Evolutionary conservation across 768 basidiomycete species (phyloP), one percentile per base, ranked within the genome.

Genomic region (Rhodocollybia butyracea): DNA sequence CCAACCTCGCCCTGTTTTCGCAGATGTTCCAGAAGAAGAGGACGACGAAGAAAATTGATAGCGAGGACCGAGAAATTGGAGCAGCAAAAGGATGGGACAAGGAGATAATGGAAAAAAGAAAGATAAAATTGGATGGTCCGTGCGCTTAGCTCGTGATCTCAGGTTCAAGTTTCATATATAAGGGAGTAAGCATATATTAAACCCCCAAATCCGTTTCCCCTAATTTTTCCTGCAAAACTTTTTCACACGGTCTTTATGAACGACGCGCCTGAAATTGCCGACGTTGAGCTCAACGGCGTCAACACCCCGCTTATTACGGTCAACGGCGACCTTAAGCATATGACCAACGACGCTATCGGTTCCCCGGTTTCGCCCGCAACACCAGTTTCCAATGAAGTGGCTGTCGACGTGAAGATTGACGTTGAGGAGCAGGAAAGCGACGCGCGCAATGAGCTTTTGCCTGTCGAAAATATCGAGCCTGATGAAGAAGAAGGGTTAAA

Each of bases 1-100:
- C 72, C 92, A 95, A 68, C 92, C 94, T 53, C 84, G 85, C 68
- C 83, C 93, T 0, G 89, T 96, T 57, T 95, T 95, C 67, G 82
- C 85, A 46, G 74, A 83, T 57, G 80, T 80, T 62, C 75, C 80
- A 51, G 78, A 82, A 60, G 82, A 85, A 58, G 77, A 81, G 56
- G 81, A 85, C 59, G 76, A 80, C 59, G 79, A 82, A 63, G 68
- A 74, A 43, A 71, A 64, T 65, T 46, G 74, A 63, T 54, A 57
- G 59, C 61, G 63, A 57, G 5, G 29, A 21, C 52, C 46, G 26
- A 51, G 34, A 40, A n/a, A 24, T 57, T 40, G 55, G 60, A 60
- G 61, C 45, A 51, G 60, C 51, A 21, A 26, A 36, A 39, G 45
- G 32, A 53, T 52, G 43, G 26, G 52, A 47, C 55, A 46, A 46